These are phyloP conservation scores for Testicularia cyperi DNA, from an alignment of 1,284 basidiomycete species.

Conservation along the genomic window DNA sequence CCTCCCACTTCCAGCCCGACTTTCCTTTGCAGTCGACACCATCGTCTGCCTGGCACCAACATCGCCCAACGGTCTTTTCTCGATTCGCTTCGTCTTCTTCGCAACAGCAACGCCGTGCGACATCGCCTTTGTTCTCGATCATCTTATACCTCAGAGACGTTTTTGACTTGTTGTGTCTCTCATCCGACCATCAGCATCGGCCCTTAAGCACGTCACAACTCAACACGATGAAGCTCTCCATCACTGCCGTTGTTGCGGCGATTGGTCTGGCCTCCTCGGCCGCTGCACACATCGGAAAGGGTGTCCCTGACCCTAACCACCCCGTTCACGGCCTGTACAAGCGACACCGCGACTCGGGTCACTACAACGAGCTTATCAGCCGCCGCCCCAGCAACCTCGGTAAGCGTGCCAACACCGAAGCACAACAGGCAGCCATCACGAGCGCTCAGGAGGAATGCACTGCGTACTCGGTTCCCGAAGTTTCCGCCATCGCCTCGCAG, in stretches of 20 bases:
- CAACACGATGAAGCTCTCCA: constrained; percentile 29
- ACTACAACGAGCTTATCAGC: constrained; percentile 34
- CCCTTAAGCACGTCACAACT: no score
- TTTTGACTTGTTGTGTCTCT: no score
- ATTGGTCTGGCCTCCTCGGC: constrained; percentile 28
- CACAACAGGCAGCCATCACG: constrained; percentile 30
- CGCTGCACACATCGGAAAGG: constrained; percentile 41
- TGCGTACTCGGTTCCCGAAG: constrained; percentile 39
- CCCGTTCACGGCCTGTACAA: constrained; percentile 31
- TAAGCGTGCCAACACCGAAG: constrained; percentile 34
- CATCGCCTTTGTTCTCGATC: no score
- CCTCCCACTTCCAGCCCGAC: no score
- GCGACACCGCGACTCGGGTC: constrained; percentile 30
- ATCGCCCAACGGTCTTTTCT: no score
- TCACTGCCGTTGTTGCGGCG: constrained; percentile 25
- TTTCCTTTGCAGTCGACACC: no score
- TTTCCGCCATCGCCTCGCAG: constrained; percentile 29
- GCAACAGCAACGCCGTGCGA: no score
- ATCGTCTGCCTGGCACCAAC: no score
- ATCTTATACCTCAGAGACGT: no score
- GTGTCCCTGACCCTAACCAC: constrained; percentile 31
- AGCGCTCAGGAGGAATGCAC: constrained; percentile 39
- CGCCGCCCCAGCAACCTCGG: constrained; percentile 18
- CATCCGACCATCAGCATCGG: no score
- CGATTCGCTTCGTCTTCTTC: no score